These are phyloP conservation scores for Fusarium sp. DNA, from an alignment of 2,329 filamentous ascomycete species.

Conservation along the genomic window DNA sequence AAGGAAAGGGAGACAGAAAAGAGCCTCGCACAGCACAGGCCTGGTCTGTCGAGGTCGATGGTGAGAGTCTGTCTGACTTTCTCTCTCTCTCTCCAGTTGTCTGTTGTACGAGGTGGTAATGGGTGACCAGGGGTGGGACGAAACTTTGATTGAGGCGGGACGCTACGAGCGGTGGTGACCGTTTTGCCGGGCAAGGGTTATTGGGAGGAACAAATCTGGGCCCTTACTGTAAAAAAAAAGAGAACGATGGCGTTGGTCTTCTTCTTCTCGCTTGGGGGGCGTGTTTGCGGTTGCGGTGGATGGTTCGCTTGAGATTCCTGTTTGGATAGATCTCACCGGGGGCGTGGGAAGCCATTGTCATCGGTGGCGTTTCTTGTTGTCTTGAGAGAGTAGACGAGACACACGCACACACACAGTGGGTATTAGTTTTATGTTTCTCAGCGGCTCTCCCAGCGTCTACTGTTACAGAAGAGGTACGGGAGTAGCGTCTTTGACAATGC, in stretches of 20 bases:
- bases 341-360: constrained; percentile 11
- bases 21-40: constrained; percentile 31
- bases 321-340: constrained; percentile 34
- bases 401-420: neutral
- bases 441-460: constrained; percentile 1
- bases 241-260: neutral
- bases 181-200: constrained; percentile 38
- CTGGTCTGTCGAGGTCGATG: neutral
- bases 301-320: constrained; percentile 28
- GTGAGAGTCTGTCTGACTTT: constrained; percentile 5
- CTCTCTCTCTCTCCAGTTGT: neutral
- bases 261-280: constrained; percentile 21
- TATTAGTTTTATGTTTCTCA: constrained; percentile 15
- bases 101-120: constrained; percentile 6
- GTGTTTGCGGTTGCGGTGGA: constrained; percentile 18
- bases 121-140: constrained; percentile 4
- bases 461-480: neutral
- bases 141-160: constrained; percentile 38
- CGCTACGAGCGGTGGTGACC: constrained; percentile 40
- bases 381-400: too few relatives aligned
- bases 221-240: neutral
- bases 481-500: neutral
- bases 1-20: constrained; percentile 27
- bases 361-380: constrained; percentile 32
- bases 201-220: constrained; percentile 19